Base-by-base conservation (phyloP, 495 filamentous ascomycete species). In the Aspergillus diversus region DNA sequence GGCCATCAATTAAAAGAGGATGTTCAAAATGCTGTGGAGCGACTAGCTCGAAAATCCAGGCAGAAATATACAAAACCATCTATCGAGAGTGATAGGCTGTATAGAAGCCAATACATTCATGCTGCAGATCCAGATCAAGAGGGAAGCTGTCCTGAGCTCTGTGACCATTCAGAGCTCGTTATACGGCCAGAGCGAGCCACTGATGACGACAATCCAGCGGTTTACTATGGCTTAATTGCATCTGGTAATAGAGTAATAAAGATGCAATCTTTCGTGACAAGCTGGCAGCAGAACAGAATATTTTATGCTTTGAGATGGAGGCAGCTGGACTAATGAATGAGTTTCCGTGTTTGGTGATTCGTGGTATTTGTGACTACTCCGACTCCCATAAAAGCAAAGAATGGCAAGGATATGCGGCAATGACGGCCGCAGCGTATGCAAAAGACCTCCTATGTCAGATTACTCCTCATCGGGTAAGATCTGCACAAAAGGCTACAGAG, bases 261-360 rank as follows among this genome's bases (percentile, higher is more conserved):
- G 48, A 72, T 57, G 63, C 57, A 17, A 43, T 46, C 11, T 35
- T 33, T 6, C 67, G 73, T 48, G 68, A 73, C 50, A 50, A 55
- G 27, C 59, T 73, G 1, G 61, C 11, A 11, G 33, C 34, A 15
- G 60, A 67, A 17, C 42, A 63, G 2, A 60, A 64, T 5, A 53
- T 67, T 21, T 63, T 63, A 31, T 78, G 73, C 59, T 69, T 78
- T 48, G 78, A 81, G 39, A 81, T 81, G 72, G 78, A 81, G 67
- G 79, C 77, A 4, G 77, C 79, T 7, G 79, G 79, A 1, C 34
- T 81, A 9, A 77, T 74, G 70, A 66, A 75, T 60, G 51, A 71
- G n/a, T 73, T 77, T 53, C 71, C 61, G 42, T 77, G 73, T 59
- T 58, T 79, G 6, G 71, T 80, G 4, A 74, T 81, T 42, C 66